phyloP scores from a whole-genome alignment of 768 basidiomycete genomes.

The Thelephora ganbajun region DNA sequence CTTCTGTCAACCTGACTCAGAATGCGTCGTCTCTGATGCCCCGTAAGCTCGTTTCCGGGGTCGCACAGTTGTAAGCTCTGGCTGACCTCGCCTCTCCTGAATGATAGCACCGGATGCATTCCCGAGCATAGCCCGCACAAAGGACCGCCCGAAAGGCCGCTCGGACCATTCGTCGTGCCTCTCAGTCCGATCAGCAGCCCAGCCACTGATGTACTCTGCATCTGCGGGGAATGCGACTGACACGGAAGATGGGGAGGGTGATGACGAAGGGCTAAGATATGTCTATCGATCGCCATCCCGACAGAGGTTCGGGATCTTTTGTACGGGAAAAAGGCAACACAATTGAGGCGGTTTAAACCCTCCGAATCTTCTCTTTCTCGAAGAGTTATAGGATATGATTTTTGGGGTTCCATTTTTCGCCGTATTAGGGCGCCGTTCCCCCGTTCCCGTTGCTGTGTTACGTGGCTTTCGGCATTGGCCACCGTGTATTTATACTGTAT shows the following conservation, averaged over 20 bases:
- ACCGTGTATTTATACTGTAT: too few species aligned
- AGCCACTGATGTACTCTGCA: neutral
- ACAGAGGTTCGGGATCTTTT: constrained; percentile 24
- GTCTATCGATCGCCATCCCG: constrained; percentile 7
- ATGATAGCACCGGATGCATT: neutral
- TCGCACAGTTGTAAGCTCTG: too few species aligned
- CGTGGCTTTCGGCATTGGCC: too few species aligned
- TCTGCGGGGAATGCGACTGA: constrained; percentile 2
- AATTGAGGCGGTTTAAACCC: too few species aligned
- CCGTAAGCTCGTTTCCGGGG: neutral
- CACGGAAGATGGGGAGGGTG: constrained; percentile 3
- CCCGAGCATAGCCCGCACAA: neutral
- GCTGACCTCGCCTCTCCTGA: neutral
- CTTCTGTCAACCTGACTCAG: neutral
- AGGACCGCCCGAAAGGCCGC: neutral
- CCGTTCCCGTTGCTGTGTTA: too few species aligned
- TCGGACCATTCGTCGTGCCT: neutral
- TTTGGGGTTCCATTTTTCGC: too few species aligned
- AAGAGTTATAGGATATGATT: too few species aligned
- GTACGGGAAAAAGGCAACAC: constrained; percentile 16
- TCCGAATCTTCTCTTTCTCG: too few species aligned
- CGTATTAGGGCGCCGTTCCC: too few species aligned
- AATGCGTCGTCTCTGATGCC: constrained; percentile 2
- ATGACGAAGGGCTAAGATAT: constrained; percentile 6
- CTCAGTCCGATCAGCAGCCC: neutral